phyloP scores from a whole-genome alignment of 1,139 yeast genomes.

The Blastobotrys raffinosifermentans region DNA sequence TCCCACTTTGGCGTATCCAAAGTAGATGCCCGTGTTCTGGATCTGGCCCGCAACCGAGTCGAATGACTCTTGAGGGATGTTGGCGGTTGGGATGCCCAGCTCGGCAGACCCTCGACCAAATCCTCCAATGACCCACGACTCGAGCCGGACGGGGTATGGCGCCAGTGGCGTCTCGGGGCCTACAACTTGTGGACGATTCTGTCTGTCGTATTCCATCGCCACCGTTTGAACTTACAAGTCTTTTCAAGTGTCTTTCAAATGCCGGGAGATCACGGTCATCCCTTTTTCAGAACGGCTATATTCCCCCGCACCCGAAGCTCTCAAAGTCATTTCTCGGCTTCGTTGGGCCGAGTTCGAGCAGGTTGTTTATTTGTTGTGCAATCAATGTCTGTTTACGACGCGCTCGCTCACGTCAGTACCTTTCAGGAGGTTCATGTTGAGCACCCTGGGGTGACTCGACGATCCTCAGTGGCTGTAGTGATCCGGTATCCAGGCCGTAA shows the following conservation, averaged over 20 bases:
- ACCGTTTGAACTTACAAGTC: neutral
- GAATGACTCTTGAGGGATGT: constrained; percentile 59
- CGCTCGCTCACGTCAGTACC: constrained; percentile 13
- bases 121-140: constrained; percentile 65
- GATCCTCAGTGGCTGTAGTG: constrained; percentile 24
- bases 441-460: constrained; percentile 15
- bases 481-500: constrained; percentile 18
- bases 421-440: constrained; percentile 16
- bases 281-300: neutral
- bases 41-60: constrained; percentile 34
- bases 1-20: constrained; percentile 62
- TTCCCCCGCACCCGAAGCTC: neutral
- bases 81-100: constrained; percentile 94
- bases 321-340: constrained; percentile 1
- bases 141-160: constrained; percentile 64
- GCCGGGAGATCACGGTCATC: neutral
- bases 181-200: constrained; percentile 28
- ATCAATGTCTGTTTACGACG: constrained; percentile 13
- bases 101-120: constrained; percentile 95
- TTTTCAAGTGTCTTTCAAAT: too few relatives aligned
- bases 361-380: too few relatives aligned
- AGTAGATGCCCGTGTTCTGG: constrained; percentile 76
- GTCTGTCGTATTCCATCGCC: constrained; percentile 8
- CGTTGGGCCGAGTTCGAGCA: neutral
- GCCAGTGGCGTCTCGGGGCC: constrained; percentile 45